Conservation (phyloP, 2,329 filamentous ascomycete genomes). For the Aspergillus hortae region DNA sequence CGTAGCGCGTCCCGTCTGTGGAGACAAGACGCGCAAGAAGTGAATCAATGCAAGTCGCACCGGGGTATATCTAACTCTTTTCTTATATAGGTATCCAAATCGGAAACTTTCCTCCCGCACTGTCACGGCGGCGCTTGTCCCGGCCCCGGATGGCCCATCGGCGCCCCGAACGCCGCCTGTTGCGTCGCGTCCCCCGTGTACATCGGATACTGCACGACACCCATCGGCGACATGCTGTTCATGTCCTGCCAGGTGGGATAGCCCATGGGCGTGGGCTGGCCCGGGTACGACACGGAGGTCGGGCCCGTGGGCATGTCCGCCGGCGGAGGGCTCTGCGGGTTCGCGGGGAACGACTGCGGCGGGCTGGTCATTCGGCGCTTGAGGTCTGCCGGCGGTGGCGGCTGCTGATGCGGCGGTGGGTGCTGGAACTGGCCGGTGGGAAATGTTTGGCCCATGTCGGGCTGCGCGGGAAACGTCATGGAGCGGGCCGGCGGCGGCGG, state of each 20-base stretch:
- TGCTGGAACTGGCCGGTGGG: conserved; percentile 25
- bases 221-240: conserved; percentile 27
- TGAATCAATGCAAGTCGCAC: conserved; percentile 3
- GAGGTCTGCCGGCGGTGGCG: conserved; percentile 29
- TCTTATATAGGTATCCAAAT: not conserved
- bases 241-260: conserved; percentile 29
- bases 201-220: conserved; percentile 31
- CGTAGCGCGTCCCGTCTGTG: conserved; percentile 7
- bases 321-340: conserved; percentile 23
- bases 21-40: conserved; percentile 7
- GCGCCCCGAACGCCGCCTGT: conserved; percentile 24
- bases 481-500: conserved; percentile 27
- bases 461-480: conserved; percentile 33
- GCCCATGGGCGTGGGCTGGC: conserved; percentile 25
- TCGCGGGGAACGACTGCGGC: conserved; percentile 22
- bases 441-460: conserved; percentile 26
- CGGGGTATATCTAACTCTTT: conserved; percentile 9
- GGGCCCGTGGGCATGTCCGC: conserved; percentile 25
- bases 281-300: conserved; percentile 28
- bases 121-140: conserved; percentile 24
- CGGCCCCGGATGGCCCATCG: conserved; percentile 31
- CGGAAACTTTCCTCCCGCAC: not conserved
- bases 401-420: conserved; percentile 26
- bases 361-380: conserved; percentile 38
- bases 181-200: conserved; percentile 25